Base-by-base conservation (phyloP, 768 basidiomycete genomes). In the Peribolospora kevripleyi region DNA sequence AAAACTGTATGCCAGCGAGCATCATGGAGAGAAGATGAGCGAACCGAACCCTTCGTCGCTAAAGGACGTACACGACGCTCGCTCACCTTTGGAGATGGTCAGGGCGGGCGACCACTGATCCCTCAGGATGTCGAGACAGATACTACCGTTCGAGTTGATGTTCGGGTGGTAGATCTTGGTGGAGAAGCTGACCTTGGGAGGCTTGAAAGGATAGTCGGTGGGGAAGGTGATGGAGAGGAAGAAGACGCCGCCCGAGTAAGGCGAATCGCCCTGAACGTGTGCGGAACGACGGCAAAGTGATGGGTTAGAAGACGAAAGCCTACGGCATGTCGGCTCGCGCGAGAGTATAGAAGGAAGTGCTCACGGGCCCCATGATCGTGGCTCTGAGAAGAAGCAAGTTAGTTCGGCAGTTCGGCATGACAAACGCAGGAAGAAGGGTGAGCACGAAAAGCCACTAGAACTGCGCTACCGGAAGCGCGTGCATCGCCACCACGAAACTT, bases 121-220 rank as follows among this genome's bases (percentile, higher is more conserved):
- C 70, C 90, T 76, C 67, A 98, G 73, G 66, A 98, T 98, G 70
- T 98, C 93, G 63, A 98, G 72, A 70, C 91, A 98, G 70, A 98
- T 97, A 60, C 86, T 90, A 46, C 93, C 93, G 65, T 98, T 98
- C 63, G 91, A 85, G 68, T 98, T 98, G 87, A 98, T 95, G 75
- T 97, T 97, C 42, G 91, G 91, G 70, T 97, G 91, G 70, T 95
- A 97, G 64, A 95, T 95, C 83, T 93, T 95, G 66, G 93, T 97
- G 62, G 87, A 91, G 71, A 98, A 98, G 74, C 82, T 82, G 72
- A 98, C 87, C 77, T 98, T 98, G 70, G 93, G 93, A 47, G 93
- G 93, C 73, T 97, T 95, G 81, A 97, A 97, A 37, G 93, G 93
- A 74, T 98, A 98, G 70, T 98, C 91, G 70, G 83, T 85, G 50